Percentiles rank a stretch among this genome's conserved stretches.
phyloP scores from a whole-genome alignment of 2,329 filamentous ascomycete species.

The Albophoma yamanashiensis region DNA sequence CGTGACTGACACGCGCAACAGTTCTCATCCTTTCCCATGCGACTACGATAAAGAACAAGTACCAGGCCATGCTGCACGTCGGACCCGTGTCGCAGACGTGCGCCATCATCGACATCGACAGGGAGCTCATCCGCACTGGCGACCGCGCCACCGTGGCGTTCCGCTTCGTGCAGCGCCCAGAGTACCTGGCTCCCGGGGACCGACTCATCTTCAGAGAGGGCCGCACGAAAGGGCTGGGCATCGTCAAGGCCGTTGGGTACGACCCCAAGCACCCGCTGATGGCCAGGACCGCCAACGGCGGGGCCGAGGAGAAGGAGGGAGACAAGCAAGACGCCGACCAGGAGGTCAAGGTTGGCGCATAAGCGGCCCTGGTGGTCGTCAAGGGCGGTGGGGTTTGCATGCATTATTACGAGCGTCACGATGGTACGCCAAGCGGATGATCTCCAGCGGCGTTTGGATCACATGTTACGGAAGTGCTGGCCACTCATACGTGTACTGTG shows the following conservation, averaged over 20 bases:
- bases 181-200: conserved; percentile 84
- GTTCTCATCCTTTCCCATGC: conserved; percentile 92
- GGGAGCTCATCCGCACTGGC: conserved; percentile 88
- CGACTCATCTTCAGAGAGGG: conserved; percentile 89
- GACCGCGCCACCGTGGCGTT: conserved; percentile 93
- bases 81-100: conserved; percentile 93
- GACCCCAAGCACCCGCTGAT: conserved; percentile 48
- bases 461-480: background rate
- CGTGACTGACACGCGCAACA: conserved; percentile 13
- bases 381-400: background rate
- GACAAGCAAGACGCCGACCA: background rate
- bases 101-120: conserved; percentile 92
- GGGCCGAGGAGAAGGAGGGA: conserved; percentile 1
- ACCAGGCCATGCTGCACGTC: conserved; percentile 97
- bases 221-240: conserved; percentile 86
- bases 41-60: conserved; percentile 92
- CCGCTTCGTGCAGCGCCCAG: conserved; percentile 84
- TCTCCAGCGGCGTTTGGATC: background rate
- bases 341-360: conserved; percentile 3
- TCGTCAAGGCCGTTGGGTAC: conserved; percentile 86
- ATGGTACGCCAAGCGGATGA: background rate
- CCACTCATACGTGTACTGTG: background rate
- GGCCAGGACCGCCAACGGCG: conserved; percentile 3
- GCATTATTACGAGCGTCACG: background rate
- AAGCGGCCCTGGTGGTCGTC: background rate